phyloP scores from a whole-genome alignment of 441 rosid species.

The Sinapis alba region DNA sequence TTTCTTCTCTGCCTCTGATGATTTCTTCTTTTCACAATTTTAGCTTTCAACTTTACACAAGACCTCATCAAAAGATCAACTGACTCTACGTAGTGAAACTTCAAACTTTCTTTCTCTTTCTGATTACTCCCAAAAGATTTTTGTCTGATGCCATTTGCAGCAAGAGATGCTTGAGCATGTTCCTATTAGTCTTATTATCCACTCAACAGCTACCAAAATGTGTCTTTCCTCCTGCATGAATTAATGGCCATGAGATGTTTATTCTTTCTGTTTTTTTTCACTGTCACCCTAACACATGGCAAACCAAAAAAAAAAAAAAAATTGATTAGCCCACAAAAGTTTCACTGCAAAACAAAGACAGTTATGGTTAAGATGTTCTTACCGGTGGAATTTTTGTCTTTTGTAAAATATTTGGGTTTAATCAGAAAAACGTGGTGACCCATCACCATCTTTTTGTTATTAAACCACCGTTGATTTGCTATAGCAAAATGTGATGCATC shows the following conservation, averaged over 20 bases:
- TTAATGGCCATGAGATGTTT: constrained; percentile 74
- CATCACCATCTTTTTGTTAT: constrained; percentile 38
- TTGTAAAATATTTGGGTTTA: constrained; percentile 45
- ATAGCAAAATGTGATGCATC: constrained; percentile 58
- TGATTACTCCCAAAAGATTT: constrained; percentile 8
- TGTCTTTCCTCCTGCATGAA: constrained; percentile 60
- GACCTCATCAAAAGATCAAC: constrained; percentile 20
- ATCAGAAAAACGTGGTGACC: constrained; percentile 58
- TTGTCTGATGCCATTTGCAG: constrained; percentile 24
- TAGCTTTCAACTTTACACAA: constrained; percentile 27
- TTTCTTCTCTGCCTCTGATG: too few species aligned
- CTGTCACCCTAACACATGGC: constrained; percentile 42
- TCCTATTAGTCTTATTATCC: constrained; percentile 52
- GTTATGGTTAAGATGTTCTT: constrained; percentile 53
- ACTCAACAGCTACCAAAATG: constrained; percentile 69
- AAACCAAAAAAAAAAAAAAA: not conserved
- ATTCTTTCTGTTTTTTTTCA: constrained; percentile 48
- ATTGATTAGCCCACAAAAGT: constrained; percentile 25
- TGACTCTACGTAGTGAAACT: constrained; percentile 12
- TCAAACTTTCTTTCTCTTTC: not conserved
- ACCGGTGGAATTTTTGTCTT: constrained; percentile 43
- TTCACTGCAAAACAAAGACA: constrained; percentile 11
- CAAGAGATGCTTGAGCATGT: constrained; percentile 1
- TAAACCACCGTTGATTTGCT: constrained; percentile 72
- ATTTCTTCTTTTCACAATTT: not conserved